Base-by-base conservation (phyloP, 148 eudicot genomes). In the Persicaria maculosa region DNA sequence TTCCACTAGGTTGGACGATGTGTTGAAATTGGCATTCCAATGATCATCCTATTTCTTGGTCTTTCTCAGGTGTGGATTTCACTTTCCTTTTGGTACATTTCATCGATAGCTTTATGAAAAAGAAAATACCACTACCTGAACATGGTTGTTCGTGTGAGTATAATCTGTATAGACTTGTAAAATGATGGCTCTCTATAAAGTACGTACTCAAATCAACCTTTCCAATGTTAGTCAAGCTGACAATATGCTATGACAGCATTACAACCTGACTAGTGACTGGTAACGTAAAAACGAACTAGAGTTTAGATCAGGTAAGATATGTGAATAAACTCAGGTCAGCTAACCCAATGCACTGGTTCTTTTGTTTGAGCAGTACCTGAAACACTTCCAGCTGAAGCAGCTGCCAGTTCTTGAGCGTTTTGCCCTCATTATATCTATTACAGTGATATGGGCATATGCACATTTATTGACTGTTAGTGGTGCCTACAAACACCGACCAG, bases 401-500 rank as follows among this genome's bases (percentile, higher is more conserved):
- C 59, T 90, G 76, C 99, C 99, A 15, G 79, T 95, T 75, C 80
- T 95, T 70, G 99, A 95, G 85, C 79, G 99, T 7, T 95, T 95
- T 68, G 99, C 94, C 47, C 92, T 95, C 46, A 76, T 95, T 61
- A 78, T 95, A 74, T 84, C 99, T 3, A 74, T 92, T 16, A 80
- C 88, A 22, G 82, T 92, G 47, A 92, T 92, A 62, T 95, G 99
- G 99, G 99, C 99, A 50, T 95, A 90, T 77, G 97, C 99, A 25
- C 97, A 95, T 78, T 90, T 95, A 57, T 77, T 95, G 74, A 92
- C 99, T 69, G 97, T 94, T 54, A 92, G 99, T 84, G 97, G 97
- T 47, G 99, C 99, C 22, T 95, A 95, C 79, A 95, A 83, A 82
- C 92, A 95, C 79, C 90, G 83, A 16, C 92, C 99, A 6, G 93